Base-by-base conservation (phyloP, 257 asterid genomes). In the Scutellaria galericulata region DNA sequence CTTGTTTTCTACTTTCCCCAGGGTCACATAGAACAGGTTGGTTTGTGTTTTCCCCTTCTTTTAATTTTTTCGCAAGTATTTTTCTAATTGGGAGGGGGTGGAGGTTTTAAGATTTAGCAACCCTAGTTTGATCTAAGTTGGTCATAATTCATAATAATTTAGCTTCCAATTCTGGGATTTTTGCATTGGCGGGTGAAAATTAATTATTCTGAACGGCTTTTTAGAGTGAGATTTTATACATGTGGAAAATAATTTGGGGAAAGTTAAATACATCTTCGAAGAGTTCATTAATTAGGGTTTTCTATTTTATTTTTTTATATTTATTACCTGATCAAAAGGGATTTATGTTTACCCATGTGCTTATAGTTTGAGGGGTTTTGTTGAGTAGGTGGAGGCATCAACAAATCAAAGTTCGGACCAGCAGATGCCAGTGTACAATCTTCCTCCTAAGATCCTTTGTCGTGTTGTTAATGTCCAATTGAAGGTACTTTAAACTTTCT, bases 11-110 rank as follows among this genome's bases (percentile, higher is more conserved):
- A 94, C 70, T 94, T 94, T 62, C 99, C 97, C 54, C 99, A 94
- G 85, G 99, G 99, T 52, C 99, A 94, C 83, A 87, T 91, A 55
- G 99, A 94, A 70, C 99, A 94, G 97, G 99, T 94, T 66, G 2
- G 4, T 51, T 14, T 51, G 2, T 51, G 0, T 51, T 14, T 51
- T 44, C 58, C 10, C 27, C 8, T 7, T 1, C 37, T 31, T 31
- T 31, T 4, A 31, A 9, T 24, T 45, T 40, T 41, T 24, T 48
- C 37, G 39, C 20, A 52, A 10, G 7, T 7, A 11, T 47, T 4
- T 24, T 61, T 62, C 50, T 45, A 5, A 60, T 9, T 56, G 57
- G 31, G 57, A n/a, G 75, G 48, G 48, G 12, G 9, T 51, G 10
- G 57, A 9, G 57, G 3, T 27, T 24, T 7, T 9, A 56, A 3